phyloP scores from a whole-genome alignment of 2,329 filamentous ascomycete genomes.

The Paradendryphiella salina region DNA sequence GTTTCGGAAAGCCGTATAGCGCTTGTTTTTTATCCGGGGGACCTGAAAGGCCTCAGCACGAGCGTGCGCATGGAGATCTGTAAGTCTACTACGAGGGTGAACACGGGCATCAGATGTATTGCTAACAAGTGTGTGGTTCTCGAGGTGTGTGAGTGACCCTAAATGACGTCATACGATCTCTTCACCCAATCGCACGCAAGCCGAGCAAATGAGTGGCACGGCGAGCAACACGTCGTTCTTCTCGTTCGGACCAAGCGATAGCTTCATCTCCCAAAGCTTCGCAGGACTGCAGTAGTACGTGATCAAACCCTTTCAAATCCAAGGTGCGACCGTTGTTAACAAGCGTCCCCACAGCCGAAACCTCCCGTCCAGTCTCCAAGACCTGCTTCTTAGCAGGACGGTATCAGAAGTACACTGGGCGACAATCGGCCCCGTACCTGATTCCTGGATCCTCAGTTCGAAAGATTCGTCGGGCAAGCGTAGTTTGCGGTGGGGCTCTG shows the following conservation, averaged over 20 bases:
- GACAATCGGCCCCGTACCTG: slow-evolving; percentile 30
- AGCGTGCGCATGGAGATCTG: neutral
- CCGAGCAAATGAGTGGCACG: slow-evolving; percentile 31
- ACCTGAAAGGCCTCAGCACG: neutral
- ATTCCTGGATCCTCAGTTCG: slow-evolving; percentile 43
- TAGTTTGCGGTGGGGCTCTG: slow-evolving; percentile 37
- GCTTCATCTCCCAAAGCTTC: slow-evolving; percentile 40
- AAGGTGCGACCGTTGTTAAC: too few relatives aligned
- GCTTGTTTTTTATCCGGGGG: neutral
- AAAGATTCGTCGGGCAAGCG: slow-evolving; percentile 32
- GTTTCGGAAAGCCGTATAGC: neutral
- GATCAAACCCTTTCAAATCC: too few relatives aligned
- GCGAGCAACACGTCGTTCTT: slow-evolving; percentile 37
- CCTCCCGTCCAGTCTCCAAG: slow-evolving; percentile 33
- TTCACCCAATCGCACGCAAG: slow-evolving; percentile 28
- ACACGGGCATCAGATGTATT: neutral
- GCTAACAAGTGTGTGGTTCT: neutral
- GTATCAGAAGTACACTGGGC: slow-evolving; percentile 41
- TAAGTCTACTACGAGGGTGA: neutral
- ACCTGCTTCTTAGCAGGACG: slow-evolving; percentile 31
- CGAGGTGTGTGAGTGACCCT: neutral
- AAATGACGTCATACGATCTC: slow-evolving; percentile 35
- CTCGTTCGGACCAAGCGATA: slow-evolving; percentile 41
- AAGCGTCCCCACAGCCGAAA: slow-evolving; percentile 26
- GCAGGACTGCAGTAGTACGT: slow-evolving; percentile 40